These are phyloP conservation scores for Diaporthe helianthi DNA, from an alignment of 2,329 filamentous ascomycete species.

Conservation along the genomic window DNA sequence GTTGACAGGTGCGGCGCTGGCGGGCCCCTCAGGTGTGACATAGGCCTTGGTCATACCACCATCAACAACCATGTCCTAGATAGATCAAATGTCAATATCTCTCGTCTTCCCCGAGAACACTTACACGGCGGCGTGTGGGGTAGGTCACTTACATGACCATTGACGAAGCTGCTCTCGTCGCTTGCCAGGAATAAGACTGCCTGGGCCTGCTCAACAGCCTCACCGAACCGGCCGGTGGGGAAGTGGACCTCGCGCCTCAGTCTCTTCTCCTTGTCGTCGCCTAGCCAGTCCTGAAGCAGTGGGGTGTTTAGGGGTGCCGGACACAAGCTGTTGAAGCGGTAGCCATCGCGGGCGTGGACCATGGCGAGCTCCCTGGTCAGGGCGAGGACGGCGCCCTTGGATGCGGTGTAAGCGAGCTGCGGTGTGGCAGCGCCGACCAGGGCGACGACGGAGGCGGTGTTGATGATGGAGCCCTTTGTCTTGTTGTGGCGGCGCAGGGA, in stretches of 20 bases:
- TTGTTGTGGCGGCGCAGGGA: slow-evolving; percentile 82
- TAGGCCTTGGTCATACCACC: slow-evolving; percentile 96
- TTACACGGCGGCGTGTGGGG: neutral
- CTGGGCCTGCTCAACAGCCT: slow-evolving; percentile 92
- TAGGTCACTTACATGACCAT: slow-evolving; percentile 55
- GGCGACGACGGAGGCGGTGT: slow-evolving; percentile 89
- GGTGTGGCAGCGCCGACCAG: slow-evolving; percentile 87
- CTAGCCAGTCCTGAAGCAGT: slow-evolving; percentile 90
- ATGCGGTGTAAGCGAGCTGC: slow-evolving; percentile 91
- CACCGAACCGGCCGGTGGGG: slow-evolving; percentile 85
- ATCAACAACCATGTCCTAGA: slow-evolving; percentile 89
- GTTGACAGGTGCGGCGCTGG: slow-evolving; percentile 62
- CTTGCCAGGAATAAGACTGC: slow-evolving; percentile 87
- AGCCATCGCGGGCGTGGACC: slow-evolving; percentile 87
- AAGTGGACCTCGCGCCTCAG: slow-evolving; percentile 87
- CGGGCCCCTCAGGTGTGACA: slow-evolving; percentile 69
- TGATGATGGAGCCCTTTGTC: slow-evolving; percentile 82
- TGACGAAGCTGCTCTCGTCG: slow-evolving; percentile 89
- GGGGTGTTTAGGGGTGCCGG: slow-evolving; percentile 93
- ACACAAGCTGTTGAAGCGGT: slow-evolving; percentile 89
- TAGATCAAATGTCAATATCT: slow-evolving; percentile 5
- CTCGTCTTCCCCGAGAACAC: neutral
- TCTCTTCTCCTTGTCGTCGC: slow-evolving; percentile 83
- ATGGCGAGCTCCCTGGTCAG: slow-evolving; percentile 91
- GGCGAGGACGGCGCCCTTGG: slow-evolving; percentile 90